Evolutionary conservation across 306 rosid genomes (phyloP).

Genomic region (Quercus parvula): DNA sequence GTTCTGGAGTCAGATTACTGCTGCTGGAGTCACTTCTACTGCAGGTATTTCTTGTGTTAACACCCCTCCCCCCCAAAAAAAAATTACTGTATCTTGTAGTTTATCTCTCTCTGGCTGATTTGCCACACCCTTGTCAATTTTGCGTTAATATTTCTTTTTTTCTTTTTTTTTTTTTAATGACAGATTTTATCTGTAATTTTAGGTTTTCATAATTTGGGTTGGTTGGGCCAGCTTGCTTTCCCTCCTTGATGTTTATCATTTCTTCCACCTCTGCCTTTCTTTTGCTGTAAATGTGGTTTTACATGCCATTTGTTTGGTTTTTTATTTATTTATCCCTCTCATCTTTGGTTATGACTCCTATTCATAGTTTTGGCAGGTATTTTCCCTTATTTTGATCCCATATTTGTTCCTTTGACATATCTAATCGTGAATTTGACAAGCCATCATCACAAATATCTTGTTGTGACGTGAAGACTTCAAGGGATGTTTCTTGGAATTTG

Average conservation of each 20-base stretch:
- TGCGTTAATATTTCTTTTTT: neutral
- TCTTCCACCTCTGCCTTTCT: constrained; percentile 10
- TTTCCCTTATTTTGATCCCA: constrained; percentile 23
- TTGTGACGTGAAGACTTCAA: neutral
- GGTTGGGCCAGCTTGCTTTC: constrained; percentile 20
- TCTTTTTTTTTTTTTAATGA: neutral
- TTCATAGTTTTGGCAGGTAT: constrained; percentile 6
- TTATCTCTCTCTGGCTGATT: neutral
- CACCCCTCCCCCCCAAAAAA: no score
- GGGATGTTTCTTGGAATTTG: constrained; percentile 7
- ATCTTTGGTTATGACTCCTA: neutral
- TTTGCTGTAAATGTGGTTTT: constrained; percentile 8
- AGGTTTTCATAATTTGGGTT: neutral
- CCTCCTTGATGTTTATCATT: constrained; percentile 11
- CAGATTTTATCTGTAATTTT: neutral
- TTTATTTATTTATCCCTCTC: neutral
- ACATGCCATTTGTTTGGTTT: neutral
- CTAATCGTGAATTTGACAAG: neutral
- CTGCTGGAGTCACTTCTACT: neutral
- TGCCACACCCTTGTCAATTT: neutral
- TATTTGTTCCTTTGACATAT: neutral
- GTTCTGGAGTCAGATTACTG: constrained; percentile 16
- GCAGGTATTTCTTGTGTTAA: constrained; percentile 5
- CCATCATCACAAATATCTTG: neutral
- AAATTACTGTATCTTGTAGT: neutral